phyloP scores from a whole-genome alignment of 176 grass and related monocot genomes.

The Zizania latifolia region DNA sequence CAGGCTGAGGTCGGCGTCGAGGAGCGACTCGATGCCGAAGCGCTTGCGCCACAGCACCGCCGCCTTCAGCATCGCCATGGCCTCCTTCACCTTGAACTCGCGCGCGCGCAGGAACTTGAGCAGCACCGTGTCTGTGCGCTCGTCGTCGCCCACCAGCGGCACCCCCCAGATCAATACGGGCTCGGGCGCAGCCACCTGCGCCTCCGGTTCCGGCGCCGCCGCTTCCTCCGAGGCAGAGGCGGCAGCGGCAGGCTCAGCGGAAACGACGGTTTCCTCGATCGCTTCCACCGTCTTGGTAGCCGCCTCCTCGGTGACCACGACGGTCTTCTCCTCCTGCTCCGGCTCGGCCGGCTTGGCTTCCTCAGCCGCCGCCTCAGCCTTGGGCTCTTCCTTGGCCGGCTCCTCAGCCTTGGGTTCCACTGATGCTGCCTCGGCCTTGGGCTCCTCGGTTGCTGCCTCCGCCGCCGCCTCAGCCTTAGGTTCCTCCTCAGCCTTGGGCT shows the following conservation, averaged over 20 bases:
- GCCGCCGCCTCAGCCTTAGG: slow-evolving; percentile 18
- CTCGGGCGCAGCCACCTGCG: slow-evolving; percentile 10
- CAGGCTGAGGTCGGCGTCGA: slow-evolving; percentile 64
- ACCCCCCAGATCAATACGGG: slow-evolving; percentile 84
- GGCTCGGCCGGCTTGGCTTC: slow-evolving; percentile 25
- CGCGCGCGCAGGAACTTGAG: slow-evolving; percentile 93
- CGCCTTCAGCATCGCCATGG: slow-evolving; percentile 74
- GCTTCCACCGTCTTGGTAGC: slow-evolving; percentile 60
- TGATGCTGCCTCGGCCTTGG: slow-evolving; percentile 21
- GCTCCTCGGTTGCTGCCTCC: slow-evolving; percentile 31
- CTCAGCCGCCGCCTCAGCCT: slow-evolving; percentile 6
- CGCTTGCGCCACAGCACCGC: slow-evolving; percentile 88
- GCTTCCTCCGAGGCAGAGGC: slow-evolving; percentile 22
- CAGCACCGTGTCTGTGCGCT: slow-evolving; percentile 73
- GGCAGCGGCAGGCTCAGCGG: slow-evolving; percentile 17
- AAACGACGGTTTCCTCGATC: slow-evolving; percentile 59
- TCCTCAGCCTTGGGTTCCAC: slow-evolving; percentile 23
- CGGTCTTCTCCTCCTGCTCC: slow-evolving; percentile 49
- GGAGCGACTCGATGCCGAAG: slow-evolving; percentile 74
- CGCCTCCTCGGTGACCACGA: slow-evolving; percentile 46
- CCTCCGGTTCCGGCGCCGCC: slow-evolving; percentile 18
- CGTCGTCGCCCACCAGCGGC: slow-evolving; percentile 75
- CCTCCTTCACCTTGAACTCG: slow-evolving; percentile 92
- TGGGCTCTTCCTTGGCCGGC: slow-evolving; percentile 14
- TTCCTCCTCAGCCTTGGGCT: slow-evolving; percentile 37